phyloP scores from a whole-genome alignment of 1,284 basidiomycete species.

The Boletus sp. region DNA sequence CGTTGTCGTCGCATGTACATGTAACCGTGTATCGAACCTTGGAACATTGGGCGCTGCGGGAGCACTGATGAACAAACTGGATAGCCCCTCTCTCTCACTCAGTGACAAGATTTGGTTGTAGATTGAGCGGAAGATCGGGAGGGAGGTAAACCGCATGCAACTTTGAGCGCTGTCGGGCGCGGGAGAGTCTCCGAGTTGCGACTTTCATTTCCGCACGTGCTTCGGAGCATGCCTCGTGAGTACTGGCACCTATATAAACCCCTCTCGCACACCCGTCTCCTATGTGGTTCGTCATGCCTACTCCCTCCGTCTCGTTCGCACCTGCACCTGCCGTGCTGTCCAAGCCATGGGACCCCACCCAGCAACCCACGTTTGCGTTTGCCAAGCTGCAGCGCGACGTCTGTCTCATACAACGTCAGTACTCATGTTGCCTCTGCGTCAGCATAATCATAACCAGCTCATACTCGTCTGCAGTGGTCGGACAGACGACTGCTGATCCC shows the following conservation, averaged over 20 bases:
- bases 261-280: neutral
- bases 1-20: no score
- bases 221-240: neutral
- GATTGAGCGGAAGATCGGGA: no score
- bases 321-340: conserved; percentile 13
- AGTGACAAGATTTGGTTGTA: no score
- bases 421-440: no score
- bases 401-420: conserved; percentile 47
- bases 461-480: conserved; percentile 13
- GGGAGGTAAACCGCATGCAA: no score
- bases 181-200: no score
- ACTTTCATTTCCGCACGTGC: neutral
- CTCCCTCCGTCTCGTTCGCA: conserved; percentile 25
- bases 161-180: no score
- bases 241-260: neutral
- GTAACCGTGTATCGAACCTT: no score
- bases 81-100: no score
- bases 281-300: conserved; percentile 11
- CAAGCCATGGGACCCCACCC: conserved; percentile 11
- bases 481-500: conserved; percentile 15
- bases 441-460: no score
- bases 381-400: conserved; percentile 43
- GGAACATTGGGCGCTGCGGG: no score
- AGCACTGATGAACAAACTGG: no score
- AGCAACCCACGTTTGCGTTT: conserved; percentile 41